Evolutionary conservation across 2,329 filamentous ascomycete genomes (phyloP), one percentile per base, ranked within the genome.

Genomic region (Clonostachys solani): DNA sequence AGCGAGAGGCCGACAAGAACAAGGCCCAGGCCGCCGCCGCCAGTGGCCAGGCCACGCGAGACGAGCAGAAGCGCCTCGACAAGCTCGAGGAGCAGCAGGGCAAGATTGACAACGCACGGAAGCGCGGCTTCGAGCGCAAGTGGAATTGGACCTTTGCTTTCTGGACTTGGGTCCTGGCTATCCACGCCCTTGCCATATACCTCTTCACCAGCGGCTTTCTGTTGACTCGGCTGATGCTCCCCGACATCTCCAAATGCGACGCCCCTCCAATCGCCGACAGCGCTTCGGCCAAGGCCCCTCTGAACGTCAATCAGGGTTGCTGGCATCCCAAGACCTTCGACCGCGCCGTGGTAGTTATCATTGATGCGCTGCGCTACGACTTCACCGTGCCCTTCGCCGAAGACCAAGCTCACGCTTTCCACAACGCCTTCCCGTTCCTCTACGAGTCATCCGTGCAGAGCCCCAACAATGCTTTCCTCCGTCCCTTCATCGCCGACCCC

Each of bases 241-340:
- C 90, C 52, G 81, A 90, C 58, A 87, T 85, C 62, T 91, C 89
- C 12, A 75, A 74, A 49, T 94, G 89, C 64, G 70, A 73, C 12
- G 66, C 73, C 40, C 83, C 88, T 44, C 92, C 94, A 5, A 80
- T 87, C 49, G 75, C 80, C 34, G 68, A 62, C 48, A 55, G 52
- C 6, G 53, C 57, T 47, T 68, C 62, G 47, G 56, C 52, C 9
- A 53, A 57, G 46, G 63, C 74, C 46, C 58, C 66, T 13, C 56
- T 69, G 40, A 75, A 69, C 15, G 65, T 72, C 3, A 69, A 80
- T 18, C 74, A 77, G 48, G 94, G 94, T 54, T 99, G 94, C 76
- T 99, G 94, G 94, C 91, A 97, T 64, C 89, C 91, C 34, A 95
- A 90, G 71, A 89, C 84, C 3, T 99, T 97, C 62, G 82, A 95